Evolutionary conservation across 495 filamentous ascomycete genomes (phyloP).

Genomic region (Aspergillus hancockii): DNA sequence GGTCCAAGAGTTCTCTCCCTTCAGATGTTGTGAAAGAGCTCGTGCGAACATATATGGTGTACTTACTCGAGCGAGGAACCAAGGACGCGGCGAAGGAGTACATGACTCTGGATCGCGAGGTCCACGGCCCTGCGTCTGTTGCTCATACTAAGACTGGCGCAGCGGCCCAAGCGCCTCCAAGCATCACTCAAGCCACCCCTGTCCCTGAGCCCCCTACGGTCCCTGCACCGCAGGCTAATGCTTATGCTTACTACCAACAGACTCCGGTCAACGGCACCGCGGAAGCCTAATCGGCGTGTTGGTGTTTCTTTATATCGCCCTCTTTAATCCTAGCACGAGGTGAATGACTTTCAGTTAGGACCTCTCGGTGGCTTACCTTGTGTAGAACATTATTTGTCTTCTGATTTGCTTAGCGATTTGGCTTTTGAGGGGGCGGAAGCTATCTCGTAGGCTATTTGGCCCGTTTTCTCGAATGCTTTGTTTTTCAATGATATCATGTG

Average conservation of each 20-base stretch:
- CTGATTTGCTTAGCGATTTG: slow-evolving; percentile 34
- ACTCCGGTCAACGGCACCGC: slow-evolving; percentile 34
- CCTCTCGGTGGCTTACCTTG: slow-evolving; percentile 7
- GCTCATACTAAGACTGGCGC: slow-evolving; percentile 35
- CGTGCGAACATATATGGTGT: slow-evolving; percentile 76
- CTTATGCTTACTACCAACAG: slow-evolving; percentile 46
- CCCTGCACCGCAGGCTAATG: slow-evolving; percentile 27
- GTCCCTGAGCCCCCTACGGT: neutral
- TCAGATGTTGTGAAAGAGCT: slow-evolving; percentile 71
- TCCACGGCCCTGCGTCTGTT: slow-evolving; percentile 66
- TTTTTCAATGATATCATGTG: slow-evolving; percentile 24
- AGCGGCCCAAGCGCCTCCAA: slow-evolving; percentile 22
- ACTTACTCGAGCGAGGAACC: slow-evolving; percentile 82
- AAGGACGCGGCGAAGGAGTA: slow-evolving; percentile 85
- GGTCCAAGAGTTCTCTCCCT: slow-evolving; percentile 71
- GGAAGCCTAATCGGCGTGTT: slow-evolving; percentile 10
- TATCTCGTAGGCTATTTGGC: slow-evolving; percentile 5
- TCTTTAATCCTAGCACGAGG: slow-evolving; percentile 6
- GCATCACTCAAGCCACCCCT: neutral
- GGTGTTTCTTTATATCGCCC: neutral
- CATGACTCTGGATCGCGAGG: slow-evolving; percentile 77
- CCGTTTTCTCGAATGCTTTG: slow-evolving; percentile 13
- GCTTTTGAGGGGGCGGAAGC: slow-evolving; percentile 13
- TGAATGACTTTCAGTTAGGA: slow-evolving; percentile 1
- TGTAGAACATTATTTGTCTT: slow-evolving; percentile 17